Conservation (phyloP, 2,329 filamentous ascomycete species). For the Phymatotrichopsis omnivora region DNA sequence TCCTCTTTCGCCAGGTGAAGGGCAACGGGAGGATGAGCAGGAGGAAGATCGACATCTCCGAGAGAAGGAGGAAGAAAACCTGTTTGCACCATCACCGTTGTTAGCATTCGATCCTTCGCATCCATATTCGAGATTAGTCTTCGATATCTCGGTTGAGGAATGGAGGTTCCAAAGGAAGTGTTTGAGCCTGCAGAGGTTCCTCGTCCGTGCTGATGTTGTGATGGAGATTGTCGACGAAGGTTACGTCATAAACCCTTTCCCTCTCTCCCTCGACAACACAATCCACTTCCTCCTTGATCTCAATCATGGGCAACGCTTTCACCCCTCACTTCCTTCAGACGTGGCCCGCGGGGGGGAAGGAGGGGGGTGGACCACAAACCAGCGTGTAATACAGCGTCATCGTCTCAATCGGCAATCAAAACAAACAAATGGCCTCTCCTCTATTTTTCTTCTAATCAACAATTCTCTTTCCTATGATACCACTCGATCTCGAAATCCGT, state of each 20-base stretch:
- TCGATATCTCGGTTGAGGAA: too few species aligned
- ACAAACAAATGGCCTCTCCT: background rate
- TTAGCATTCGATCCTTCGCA: constrained; percentile 3
- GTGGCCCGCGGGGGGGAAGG: too few species aligned
- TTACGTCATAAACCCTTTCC: too few species aligned
- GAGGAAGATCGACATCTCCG: constrained; percentile 75
- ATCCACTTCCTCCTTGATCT: too few species aligned
- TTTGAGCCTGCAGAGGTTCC: too few species aligned
- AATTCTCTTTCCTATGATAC: background rate
- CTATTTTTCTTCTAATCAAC: background rate
- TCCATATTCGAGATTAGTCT: background rate
- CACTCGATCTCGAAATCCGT: too few species aligned
- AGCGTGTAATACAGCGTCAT: constrained; percentile 46
- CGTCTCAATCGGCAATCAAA: constrained; percentile 28
- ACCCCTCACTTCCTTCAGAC: background rate
- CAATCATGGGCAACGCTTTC: too few species aligned
- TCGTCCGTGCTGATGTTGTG: too few species aligned
- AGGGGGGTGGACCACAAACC: constrained; percentile 38
- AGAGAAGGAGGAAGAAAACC: constrained; percentile 75
- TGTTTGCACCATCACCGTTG: constrained; percentile 36
- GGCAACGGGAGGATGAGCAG: constrained; percentile 77
- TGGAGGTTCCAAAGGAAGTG: too few species aligned
- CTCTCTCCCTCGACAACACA: too few species aligned
- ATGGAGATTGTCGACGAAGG: too few species aligned
- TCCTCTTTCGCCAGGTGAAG: constrained; percentile 70